Base-by-base conservation (phyloP, 192 early-diverging fungal genomes). In the Gryganskiella cystojenkinii region DNA sequence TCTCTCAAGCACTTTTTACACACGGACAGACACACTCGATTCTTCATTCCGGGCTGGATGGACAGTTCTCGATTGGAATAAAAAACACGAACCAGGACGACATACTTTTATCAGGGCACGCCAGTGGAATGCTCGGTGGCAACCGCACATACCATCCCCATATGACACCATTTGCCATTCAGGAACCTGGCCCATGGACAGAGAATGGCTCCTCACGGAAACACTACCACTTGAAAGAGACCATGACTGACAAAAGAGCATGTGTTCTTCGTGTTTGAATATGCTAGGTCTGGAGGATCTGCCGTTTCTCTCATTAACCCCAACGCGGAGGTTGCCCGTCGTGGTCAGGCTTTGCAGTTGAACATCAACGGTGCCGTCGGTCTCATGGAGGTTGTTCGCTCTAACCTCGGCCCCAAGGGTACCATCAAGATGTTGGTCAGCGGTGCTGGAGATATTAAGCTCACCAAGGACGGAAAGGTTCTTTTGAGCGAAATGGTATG, bases 401-500 rank as follows among this genome's bases (percentile, higher is more conserved):
- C 97, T 43, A 99, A 99, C 84, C 91, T 99, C 59, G 97, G 97
- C 20, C 98, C 98, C 10, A 94, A 94, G 80, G 98, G 98, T 40
- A 99, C 98, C 20, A 94, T 99, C 80, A 99, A 99, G 86, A 97
- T 99, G 92, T 88, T 99, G 53, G 98, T 99, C 19, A 94, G 96
- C 70, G 98, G 98, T 37, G 90, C 96, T 44, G 97, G 97, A 65
- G 90, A 90, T 66, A 93, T 98, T 79, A 99, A 97, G 80, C 84
- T 99, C 58, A 99, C 98, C 42, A 99, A 99, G 86, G 98, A 99
- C 80, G 98, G 98, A 59, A 99, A 99, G 78, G 98, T 99, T 44
- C 92, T 99, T 28, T 86, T 99, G 66, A 95, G 85, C 67, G 97
- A 99, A 85, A 99, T 99, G 98, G 95, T 96, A 86, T 67, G 74